These are phyloP conservation scores for Amphibolis antarctica DNA, from an alignment of 106 monocot species.

Conservation along the genomic window DNA sequence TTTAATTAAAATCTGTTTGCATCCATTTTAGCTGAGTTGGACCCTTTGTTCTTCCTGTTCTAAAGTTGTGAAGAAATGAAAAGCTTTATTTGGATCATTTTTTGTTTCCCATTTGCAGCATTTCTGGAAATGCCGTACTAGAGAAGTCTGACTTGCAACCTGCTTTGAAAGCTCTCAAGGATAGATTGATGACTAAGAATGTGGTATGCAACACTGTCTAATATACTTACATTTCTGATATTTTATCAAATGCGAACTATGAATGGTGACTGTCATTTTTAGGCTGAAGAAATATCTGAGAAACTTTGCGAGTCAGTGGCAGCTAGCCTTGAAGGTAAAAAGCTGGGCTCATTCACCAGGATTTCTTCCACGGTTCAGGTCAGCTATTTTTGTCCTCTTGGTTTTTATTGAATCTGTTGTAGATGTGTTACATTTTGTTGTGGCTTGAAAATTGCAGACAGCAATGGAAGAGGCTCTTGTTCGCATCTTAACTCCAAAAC, in stretches of 20 bases:
- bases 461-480: slow-evolving; percentile 99
- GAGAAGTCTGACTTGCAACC: slow-evolving; percentile 84
- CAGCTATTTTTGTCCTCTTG: background rate
- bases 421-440: background rate
- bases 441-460: slow-evolving; percentile 33
- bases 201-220: slow-evolving; percentile 55
- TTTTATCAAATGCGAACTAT: background rate
- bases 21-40: too few relatives aligned
- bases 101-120: slow-evolving; percentile 24
- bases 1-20: too few relatives aligned
- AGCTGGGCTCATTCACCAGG: slow-evolving; percentile 92
- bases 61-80: background rate
- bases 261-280: slow-evolving; percentile 5
- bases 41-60: too few relatives aligned
- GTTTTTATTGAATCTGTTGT: background rate
- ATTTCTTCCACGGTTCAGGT: slow-evolving; percentile 96
- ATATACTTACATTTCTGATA: slow-evolving; percentile 3
- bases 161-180: slow-evolving; percentile 90
- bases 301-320: slow-evolving; percentile 97
- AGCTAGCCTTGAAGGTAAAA: slow-evolving; percentile 96
- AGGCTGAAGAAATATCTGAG: slow-evolving; percentile 99
- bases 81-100: background rate
- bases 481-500: slow-evolving; percentile 86
- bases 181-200: slow-evolving; percentile 95
- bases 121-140: slow-evolving; percentile 71